These are phyloP conservation scores for Skeletonema potamos DNA, from an alignment of 108 stramenopile genomes.

Conservation along the genomic window DNA sequence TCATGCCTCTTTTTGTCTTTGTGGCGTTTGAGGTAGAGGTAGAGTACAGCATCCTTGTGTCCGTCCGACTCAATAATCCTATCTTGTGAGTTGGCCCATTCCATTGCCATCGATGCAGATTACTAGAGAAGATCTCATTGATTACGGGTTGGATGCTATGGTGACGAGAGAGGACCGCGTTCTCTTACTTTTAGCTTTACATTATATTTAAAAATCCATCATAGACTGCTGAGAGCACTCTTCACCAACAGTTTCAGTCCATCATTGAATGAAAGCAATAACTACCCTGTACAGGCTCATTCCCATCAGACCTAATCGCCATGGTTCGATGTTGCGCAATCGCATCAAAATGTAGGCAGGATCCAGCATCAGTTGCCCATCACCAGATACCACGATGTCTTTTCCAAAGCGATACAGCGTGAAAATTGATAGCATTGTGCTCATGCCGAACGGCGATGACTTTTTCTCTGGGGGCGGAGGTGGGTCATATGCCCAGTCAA, in stretches of 20 bases:
- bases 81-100: too few species aligned
- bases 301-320: slow-evolving; percentile 30
- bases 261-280: background rate
- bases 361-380: slow-evolving; percentile 31
- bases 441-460: slow-evolving; percentile 30
- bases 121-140: too few species aligned
- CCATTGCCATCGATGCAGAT: too few species aligned
- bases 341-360: slow-evolving; percentile 21
- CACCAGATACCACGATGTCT: slow-evolving; percentile 31
- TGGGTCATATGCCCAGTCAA: slow-evolving; percentile 29
- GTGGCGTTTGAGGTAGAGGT: too few species aligned
- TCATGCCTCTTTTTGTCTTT: too few species aligned
- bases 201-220: background rate
- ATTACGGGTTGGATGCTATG: too few species aligned
- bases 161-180: too few species aligned
- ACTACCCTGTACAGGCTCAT: slow-evolving; percentile 38
- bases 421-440: slow-evolving; percentile 39
- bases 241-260: background rate
- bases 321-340: slow-evolving; percentile 32
- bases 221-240: background rate
- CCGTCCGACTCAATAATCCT: too few species aligned
- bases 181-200: too few species aligned
- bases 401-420: slow-evolving; percentile 41
- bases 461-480: slow-evolving; percentile 19
- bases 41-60: too few species aligned